These are phyloP conservation scores for Fusarium goolgardi DNA, from an alignment of 2,329 filamentous ascomycete species.

Conservation along the genomic window DNA sequence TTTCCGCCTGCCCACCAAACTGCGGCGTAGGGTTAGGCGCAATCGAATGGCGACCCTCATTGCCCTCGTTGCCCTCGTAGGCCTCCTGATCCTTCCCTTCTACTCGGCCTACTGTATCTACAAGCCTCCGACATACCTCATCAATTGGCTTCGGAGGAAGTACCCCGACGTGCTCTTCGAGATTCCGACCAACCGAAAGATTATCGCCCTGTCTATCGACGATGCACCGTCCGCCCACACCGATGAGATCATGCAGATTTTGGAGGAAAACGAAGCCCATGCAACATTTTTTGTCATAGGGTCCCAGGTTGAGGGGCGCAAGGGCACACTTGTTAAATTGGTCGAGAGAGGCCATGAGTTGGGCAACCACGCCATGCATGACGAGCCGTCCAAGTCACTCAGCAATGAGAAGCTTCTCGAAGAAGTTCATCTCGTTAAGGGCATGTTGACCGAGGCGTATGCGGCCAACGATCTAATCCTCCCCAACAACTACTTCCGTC, in stretches of 20 bases:
- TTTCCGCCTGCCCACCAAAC: constrained; percentile 66
- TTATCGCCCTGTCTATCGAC: constrained; percentile 87
- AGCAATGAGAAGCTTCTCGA: constrained; percentile 66
- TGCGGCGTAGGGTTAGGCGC: constrained; percentile 68
- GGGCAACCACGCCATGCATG: constrained; percentile 89
- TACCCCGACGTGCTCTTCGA: constrained; percentile 87
- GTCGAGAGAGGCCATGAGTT: constrained; percentile 76
- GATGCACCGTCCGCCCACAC: constrained; percentile 84
- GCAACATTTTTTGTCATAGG: constrained; percentile 94
- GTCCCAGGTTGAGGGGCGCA: constrained; percentile 71
- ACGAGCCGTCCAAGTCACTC: constrained; percentile 78
- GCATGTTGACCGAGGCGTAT: constrained; percentile 69
- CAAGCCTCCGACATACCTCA: constrained; percentile 79
- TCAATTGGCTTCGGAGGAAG: constrained; percentile 74
- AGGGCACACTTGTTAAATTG: constrained; percentile 66
- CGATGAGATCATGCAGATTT: constrained; percentile 72
- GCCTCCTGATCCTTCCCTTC: constrained; percentile 54
- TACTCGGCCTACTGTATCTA: constrained; percentile 76
- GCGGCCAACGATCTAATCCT: constrained; percentile 56
- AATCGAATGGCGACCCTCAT: constrained; percentile 68
- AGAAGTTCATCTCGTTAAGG: constrained; percentile 75
- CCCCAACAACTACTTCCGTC: constrained; percentile 77
- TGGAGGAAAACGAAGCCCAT: constrained; percentile 73
- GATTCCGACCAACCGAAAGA: constrained; percentile 66
- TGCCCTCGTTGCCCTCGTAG: constrained; percentile 53